A percentile compares a stretch with the other conserved stretches of the same genome.
Conservation (phyloP, 345 rosid genomes). For the Melaleuca quinquenervia region DNA sequence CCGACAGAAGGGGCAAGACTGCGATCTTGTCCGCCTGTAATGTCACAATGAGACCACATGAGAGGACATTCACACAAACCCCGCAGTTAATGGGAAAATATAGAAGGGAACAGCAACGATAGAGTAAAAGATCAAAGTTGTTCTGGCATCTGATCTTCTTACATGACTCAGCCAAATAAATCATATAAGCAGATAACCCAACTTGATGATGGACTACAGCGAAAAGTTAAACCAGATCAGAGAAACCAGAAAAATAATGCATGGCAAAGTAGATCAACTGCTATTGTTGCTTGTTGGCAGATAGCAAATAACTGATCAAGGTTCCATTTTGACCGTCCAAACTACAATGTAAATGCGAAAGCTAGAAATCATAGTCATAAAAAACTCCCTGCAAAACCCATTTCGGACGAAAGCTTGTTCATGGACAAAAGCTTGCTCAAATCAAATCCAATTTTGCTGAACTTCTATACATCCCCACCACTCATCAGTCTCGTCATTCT, state of each 20-base stretch:
- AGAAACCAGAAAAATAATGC: background rate
- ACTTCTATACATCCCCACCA: background rate
- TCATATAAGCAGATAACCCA: background rate
- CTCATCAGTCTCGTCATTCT: background rate
- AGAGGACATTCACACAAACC: background rate
- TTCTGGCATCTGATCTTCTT: background rate
- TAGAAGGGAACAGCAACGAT: background rate
- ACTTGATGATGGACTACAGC: background rate
- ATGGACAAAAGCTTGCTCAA: background rate
- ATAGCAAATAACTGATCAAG: background rate
- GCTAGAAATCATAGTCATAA: background rate
- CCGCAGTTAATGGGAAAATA: background rate
- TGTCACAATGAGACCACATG: background rate
- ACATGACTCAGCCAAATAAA: background rate
- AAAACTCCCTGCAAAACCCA: background rate
- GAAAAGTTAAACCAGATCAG: background rate
- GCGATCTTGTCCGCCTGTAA: conserved; percentile 6
- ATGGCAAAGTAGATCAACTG: background rate
- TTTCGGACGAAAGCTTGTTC: background rate
- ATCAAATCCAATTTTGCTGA: background rate
- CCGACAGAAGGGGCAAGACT: conserved; percentile 38
- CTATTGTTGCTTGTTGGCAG: background rate
- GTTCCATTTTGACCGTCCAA: background rate
- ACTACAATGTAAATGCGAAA: background rate
- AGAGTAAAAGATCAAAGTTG: background rate